phyloP scores from a whole-genome alignment of 1,284 basidiomycete genomes.

The Irpex sp. region DNA sequence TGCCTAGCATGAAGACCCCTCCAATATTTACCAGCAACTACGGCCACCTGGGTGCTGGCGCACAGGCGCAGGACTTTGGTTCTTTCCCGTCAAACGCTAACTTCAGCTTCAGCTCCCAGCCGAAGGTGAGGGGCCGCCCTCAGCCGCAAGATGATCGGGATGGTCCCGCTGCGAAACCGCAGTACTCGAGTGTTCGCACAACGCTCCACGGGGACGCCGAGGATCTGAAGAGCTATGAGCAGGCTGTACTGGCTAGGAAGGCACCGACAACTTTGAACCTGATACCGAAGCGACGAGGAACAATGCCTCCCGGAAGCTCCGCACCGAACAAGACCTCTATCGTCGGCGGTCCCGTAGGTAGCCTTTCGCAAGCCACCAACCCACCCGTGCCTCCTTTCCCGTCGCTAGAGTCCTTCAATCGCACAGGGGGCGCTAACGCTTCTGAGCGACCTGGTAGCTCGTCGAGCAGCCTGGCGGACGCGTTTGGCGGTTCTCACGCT shows the following conservation, averaged over 20 bases:
- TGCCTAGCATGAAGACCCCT: slow-evolving; percentile 67
- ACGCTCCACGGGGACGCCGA: slow-evolving; percentile 43
- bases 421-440: slow-evolving; percentile 15
- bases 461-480: slow-evolving; percentile 35
- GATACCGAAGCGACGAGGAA: slow-evolving; percentile 33
- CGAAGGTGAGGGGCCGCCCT: slow-evolving; percentile 1
- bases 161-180: slow-evolving; percentile 11
- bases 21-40: slow-evolving; percentile 16
- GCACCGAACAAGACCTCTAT: neutral
- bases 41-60: neutral
- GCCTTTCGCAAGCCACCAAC: slow-evolving; percentile 10
- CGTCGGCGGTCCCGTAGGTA: neutral
- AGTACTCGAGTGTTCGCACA: slow-evolving; percentile 28
- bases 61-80: slow-evolving; percentile 10
- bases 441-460: slow-evolving; percentile 28
- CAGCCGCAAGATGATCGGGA: slow-evolving; percentile 15
- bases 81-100: slow-evolving; percentile 7
- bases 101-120: slow-evolving; percentile 8
- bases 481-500: slow-evolving; percentile 22
- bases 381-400: neutral
- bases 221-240: slow-evolving; percentile 69
- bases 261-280: slow-evolving; percentile 53
- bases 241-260: slow-evolving; percentile 65
- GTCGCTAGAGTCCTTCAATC: slow-evolving; percentile 21
- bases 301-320: slow-evolving; percentile 12